Evolutionary conservation across 2,329 filamentous ascomycete species (phyloP), one percentile per base, ranked within the genome.

Genomic region (Pseudocercospora crystallina): DNA sequence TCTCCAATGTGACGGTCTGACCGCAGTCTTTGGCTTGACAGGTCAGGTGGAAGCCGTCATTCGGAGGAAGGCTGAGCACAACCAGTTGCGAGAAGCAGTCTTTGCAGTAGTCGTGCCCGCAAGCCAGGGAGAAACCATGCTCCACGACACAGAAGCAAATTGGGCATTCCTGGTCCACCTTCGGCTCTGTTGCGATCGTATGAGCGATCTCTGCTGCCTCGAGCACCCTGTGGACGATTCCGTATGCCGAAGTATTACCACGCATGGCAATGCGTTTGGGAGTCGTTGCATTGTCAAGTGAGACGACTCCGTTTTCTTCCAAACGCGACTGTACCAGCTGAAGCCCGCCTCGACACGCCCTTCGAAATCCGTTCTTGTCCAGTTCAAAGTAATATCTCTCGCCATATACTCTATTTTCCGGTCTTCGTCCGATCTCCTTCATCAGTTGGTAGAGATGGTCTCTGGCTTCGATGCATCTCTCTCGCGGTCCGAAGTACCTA

Each of bases 31-130:
- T 35, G 8, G 13, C 12, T 33, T 20, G 30, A 29, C 43, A 39
- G 7, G 26, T 14, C 12, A 46, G 29, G 17, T 14, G 13, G 33
- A 46, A 46, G 20, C 37, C 43, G 30, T 17, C 26, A 35, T 17
- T 20, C 13, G 20, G 36, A 12, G 33, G 8, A 14, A 37, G 14
- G 5, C 9, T 26, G 34, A 33, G 8, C 12, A 15, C 9, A n/a
- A 33, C 36, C 9, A 46, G 34, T 7, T 38, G 17, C 32, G 7
- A 20, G n/a, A 46, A 36, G 26, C 43, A 46, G 14, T 46, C 34
- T 38, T 26, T 20, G 14, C 43, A 46, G 34, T 46, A 46, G 1
- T 30, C 20, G 29, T 46, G 43, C 8, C 43, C 43, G 13, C 43
- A 46, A n/a, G 36, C 32, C 12, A 17, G 15, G n/a, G 26, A 5